phyloP scores from a whole-genome alignment of 495 filamentous ascomycete species.

The Acidiella bohemica region DNA sequence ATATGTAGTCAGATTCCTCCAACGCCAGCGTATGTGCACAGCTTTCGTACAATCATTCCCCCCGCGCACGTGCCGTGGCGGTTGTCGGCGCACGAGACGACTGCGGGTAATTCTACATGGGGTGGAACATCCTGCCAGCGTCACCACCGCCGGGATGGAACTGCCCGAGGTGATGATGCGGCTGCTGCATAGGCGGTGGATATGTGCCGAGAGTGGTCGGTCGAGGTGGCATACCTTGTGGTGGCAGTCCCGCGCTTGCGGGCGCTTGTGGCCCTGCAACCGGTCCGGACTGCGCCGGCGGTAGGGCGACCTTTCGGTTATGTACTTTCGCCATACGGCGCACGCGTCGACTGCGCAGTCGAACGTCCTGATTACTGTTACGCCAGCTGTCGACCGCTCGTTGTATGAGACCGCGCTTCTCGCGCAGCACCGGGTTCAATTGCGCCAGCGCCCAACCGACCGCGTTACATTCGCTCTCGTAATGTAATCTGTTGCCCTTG shows the following conservation, averaged over 20 bases:
- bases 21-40: conserved; percentile 1
- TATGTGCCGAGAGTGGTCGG: conserved; percentile 26
- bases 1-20: too few species aligned
- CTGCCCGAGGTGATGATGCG: conserved; percentile 69
- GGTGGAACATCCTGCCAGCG: conserved; percentile 79
- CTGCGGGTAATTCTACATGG: conserved; percentile 27
- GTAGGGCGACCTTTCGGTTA: conserved; percentile 51
- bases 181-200: conserved; percentile 57
- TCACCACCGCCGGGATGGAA: conserved; percentile 61
- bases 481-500: conserved; percentile 81
- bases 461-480: conserved; percentile 97
- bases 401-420: conserved; percentile 91
- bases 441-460: conserved; percentile 95
- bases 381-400: conserved; percentile 96
- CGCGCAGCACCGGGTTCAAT: conserved; percentile 76
- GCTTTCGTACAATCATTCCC: too few species aligned
- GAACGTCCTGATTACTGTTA: conserved; percentile 93
- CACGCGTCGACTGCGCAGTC: conserved; percentile 78
- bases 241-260: conserved; percentile 24
- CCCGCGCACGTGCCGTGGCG: too few species aligned
- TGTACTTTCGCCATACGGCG: conserved; percentile 91
- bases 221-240: conserved; percentile 40
- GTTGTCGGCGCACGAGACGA: too few species aligned
- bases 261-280: conserved; percentile 41
- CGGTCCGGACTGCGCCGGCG: conserved; percentile 34